Conservation (phyloP, 176 grass and related monocot genomes). For the Avena sativa region DNA sequence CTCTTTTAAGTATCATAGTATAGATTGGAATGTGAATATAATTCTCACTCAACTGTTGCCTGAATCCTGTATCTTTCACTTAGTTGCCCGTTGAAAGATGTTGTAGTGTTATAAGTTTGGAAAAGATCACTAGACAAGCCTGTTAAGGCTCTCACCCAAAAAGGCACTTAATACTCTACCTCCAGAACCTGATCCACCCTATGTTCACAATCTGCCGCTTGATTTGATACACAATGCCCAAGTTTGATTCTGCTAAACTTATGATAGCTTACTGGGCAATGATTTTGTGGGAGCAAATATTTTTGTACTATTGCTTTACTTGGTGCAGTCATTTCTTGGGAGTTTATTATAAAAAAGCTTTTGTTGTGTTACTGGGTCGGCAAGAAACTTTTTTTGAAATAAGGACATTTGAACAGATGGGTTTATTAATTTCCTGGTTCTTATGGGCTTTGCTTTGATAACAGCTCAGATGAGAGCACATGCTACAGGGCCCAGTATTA, state of each 20-base stretch:
- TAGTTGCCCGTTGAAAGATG: neutral
- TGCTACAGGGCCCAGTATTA: constrained; percentile 2
- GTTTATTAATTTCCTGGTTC: neutral
- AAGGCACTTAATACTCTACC: neutral
- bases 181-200: neutral
- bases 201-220: constrained; percentile 1
- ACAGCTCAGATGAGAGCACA: constrained; percentile 27
- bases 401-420: constrained; percentile 23
- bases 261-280: constrained; percentile 20
- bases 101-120: neutral
- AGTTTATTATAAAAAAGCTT: neutral
- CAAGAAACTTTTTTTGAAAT: constrained; percentile 12
- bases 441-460: constrained; percentile 9
- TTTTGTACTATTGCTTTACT: constrained; percentile 18
- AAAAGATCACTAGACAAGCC: neutral
- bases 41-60: neutral
- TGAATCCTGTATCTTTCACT: neutral
- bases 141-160: neutral
- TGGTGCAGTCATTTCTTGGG: neutral
- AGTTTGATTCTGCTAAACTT: neutral
- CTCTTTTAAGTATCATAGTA: neutral
- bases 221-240: neutral
- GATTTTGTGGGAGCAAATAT: neutral
- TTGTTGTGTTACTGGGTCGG: neutral
- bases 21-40: constrained; percentile 13